phyloP scores from a whole-genome alignment of 148 eudicot species.

The Rhododendron williamsianum region DNA sequence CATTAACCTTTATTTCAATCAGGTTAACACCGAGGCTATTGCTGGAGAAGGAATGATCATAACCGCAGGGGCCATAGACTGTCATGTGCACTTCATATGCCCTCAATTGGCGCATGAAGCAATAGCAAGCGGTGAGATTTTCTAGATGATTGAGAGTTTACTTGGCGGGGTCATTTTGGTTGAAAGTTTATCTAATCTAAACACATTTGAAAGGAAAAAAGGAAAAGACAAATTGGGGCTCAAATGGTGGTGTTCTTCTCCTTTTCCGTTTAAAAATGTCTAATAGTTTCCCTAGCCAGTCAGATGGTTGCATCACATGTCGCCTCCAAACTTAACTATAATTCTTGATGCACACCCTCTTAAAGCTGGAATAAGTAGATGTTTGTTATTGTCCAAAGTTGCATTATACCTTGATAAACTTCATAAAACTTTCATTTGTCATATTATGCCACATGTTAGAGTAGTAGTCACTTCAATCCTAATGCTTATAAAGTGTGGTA shows the following conservation, averaged over 20 bases:
- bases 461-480: neutral
- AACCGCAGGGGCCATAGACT: conserved; percentile 95
- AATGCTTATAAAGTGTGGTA: neutral
- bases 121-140: conserved; percentile 83
- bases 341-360: neutral
- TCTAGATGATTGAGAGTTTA: conserved; percentile 3
- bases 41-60: conserved; percentile 96
- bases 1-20: conserved; percentile 10
- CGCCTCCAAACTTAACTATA: neutral
- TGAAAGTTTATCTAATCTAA: neutral
- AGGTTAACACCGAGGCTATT: conserved; percentile 95
- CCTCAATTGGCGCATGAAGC: conserved; percentile 94
- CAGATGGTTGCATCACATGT: neutral
- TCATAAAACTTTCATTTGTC: neutral
- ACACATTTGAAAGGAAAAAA: neutral
- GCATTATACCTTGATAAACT: neutral
- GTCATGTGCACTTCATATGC: conserved; percentile 97
- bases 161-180: neutral
- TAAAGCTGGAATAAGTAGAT: neutral
- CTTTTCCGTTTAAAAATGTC: neutral
- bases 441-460: neutral
- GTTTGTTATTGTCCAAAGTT: neutral
- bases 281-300: neutral
- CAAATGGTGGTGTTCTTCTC: neutral
- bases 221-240: neutral